These are phyloP conservation scores for Tilletia setariae DNA, from an alignment of 1,284 basidiomycete species.

Conservation along the genomic window DNA sequence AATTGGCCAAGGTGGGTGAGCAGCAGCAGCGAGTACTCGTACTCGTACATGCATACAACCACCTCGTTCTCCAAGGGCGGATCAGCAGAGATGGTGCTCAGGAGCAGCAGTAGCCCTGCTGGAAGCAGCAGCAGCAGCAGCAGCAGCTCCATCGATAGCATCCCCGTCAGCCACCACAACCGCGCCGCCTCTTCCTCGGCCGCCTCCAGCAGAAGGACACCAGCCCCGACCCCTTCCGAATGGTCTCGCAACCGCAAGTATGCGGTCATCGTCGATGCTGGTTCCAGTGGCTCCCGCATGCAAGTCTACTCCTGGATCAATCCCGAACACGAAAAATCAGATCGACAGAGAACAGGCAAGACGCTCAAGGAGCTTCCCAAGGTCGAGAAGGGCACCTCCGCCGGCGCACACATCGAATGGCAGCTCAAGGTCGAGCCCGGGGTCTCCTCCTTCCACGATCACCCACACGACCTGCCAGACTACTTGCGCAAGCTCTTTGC, in stretches of 20 bases:
- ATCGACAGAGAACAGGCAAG: conserved; percentile 43
- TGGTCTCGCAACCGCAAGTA: conserved; percentile 59
- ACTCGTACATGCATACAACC: too few species aligned
- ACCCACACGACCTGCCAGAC: conserved; percentile 67
- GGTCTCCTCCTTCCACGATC: conserved; percentile 74
- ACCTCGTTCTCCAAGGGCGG: too few species aligned
- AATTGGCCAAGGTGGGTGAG: too few species aligned
- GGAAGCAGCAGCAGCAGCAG: neutral
- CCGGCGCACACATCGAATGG: conserved; percentile 67
- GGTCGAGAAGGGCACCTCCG: conserved; percentile 85
- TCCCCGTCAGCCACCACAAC: neutral
- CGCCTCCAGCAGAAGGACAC: neutral
- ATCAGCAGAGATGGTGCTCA: too few species aligned
- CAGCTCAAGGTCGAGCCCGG: conserved; percentile 89
- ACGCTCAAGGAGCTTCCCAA: conserved; percentile 63
- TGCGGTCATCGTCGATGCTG: conserved; percentile 95
- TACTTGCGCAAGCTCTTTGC: conserved; percentile 79
- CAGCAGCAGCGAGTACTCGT: too few species aligned
- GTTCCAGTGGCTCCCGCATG: conserved; percentile 89
- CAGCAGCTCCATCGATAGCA: neutral
- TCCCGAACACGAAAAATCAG: conserved; percentile 61
- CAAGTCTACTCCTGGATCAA: conserved; percentile 98
- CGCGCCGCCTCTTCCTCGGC: neutral
- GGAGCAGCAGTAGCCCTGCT: too few species aligned
- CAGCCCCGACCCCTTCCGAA: neutral